A percentile compares a stretch with the other conserved stretches of the same genome.
These are phyloP conservation scores for Pholiota molesta DNA, from an alignment of 768 basidiomycete genomes.

Conservation along the genomic window DNA sequence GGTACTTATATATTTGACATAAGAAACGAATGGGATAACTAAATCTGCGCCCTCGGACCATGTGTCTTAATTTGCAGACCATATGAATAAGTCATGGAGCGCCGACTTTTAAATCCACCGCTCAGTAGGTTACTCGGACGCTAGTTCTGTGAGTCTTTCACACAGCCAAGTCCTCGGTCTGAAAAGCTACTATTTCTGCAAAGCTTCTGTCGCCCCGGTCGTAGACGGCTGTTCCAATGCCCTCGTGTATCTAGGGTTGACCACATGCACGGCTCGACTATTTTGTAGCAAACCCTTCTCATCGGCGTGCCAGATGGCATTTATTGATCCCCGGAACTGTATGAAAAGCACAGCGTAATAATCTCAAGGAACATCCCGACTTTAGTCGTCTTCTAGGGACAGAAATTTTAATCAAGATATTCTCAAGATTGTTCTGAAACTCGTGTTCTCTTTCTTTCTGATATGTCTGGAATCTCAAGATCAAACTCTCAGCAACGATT, in stretches of 20 bases:
- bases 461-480: background rate
- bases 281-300: slow-evolving; percentile 1
- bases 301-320: slow-evolving; percentile 13
- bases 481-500: background rate
- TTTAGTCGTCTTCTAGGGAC: background rate
- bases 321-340: slow-evolving; percentile 10
- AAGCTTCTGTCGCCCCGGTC: slow-evolving; percentile 8
- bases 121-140: background rate
- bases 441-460: background rate
- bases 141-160: background rate
- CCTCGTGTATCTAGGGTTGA: slow-evolving; percentile 19
- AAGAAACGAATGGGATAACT: background rate
- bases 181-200: background rate
- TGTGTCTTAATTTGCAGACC: background rate
- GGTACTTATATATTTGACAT: background rate
- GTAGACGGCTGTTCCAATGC: slow-evolving; percentile 13
- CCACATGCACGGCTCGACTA: slow-evolving; percentile 6
- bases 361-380: background rate
- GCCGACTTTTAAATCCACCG: background rate
- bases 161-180: background rate
- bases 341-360: background rate
- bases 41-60: background rate
- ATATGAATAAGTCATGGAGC: slow-evolving; percentile 1
- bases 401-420: background rate
- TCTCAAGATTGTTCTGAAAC: background rate